phyloP scores from a whole-genome alignment of 176 grass and related monocot species.

The Tuctoria greenei region DNA sequence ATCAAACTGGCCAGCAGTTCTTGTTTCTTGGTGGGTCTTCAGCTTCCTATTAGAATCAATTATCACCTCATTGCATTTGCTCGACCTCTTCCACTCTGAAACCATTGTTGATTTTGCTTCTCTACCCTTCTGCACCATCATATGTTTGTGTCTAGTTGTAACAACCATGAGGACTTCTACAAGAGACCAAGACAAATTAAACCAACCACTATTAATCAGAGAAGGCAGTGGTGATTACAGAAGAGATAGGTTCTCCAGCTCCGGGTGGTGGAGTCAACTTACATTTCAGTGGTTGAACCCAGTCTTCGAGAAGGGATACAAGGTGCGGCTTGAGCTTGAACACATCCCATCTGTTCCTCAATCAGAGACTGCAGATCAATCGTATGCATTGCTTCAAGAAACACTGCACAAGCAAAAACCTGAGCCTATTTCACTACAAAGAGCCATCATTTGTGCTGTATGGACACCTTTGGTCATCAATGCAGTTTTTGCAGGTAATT shows the following conservation, averaged over 20 bases:
- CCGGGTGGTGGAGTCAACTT: slow-evolving; percentile 65
- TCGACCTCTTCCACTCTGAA: slow-evolving; percentile 19
- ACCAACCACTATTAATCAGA: slow-evolving; percentile 44
- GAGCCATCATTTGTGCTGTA: slow-evolving; percentile 53
- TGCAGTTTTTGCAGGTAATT: slow-evolving; percentile 75
- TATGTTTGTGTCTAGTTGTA: slow-evolving; percentile 43
- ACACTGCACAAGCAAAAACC: slow-evolving; percentile 59
- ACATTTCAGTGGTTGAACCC: slow-evolving; percentile 79
- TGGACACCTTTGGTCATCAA: slow-evolving; percentile 71
- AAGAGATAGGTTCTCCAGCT: slow-evolving; percentile 41
- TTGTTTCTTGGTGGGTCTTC: slow-evolving; percentile 68
- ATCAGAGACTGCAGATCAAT: slow-evolving; percentile 51
- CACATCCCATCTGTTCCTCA: slow-evolving; percentile 62
- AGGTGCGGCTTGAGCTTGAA: slow-evolving; percentile 50
- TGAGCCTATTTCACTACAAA: slow-evolving; percentile 33
- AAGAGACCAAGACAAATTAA: slow-evolving; percentile 13
- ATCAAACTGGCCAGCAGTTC: slow-evolving; percentile 48
- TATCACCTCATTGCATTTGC: slow-evolving; percentile 34
- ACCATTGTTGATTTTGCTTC: slow-evolving; percentile 38
- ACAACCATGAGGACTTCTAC: slow-evolving; percentile 30
- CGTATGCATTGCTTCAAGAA: slow-evolving; percentile 64
- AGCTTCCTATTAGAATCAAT: slow-evolving; percentile 44
- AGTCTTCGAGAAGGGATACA: slow-evolving; percentile 61
- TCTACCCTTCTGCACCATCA: slow-evolving; percentile 33
- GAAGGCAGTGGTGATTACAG: slow-evolving; percentile 18